These are phyloP conservation scores for Cercospora zeina DNA, from an alignment of 2,329 filamentous ascomycete genomes.

Conservation along the genomic window DNA sequence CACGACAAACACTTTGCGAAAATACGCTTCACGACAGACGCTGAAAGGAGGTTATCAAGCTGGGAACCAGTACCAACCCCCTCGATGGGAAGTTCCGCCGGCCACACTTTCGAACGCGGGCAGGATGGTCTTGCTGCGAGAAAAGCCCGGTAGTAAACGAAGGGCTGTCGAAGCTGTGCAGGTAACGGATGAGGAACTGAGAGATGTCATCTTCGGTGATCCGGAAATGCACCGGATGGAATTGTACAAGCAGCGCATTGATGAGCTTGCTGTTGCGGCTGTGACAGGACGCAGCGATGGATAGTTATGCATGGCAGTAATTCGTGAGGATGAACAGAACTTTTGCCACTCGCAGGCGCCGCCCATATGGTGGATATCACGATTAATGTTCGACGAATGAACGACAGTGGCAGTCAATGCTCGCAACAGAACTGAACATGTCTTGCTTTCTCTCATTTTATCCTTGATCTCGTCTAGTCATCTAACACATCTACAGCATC, in stretches of 20 bases:
- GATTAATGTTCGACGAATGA: conserved; percentile 1
- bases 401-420: background rate
- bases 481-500: conserved; percentile 4
- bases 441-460: background rate
- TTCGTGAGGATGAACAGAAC: background rate
- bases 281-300: conserved; percentile 52
- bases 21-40: conserved; percentile 20
- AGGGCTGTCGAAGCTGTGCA: conserved; percentile 66
- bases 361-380: background rate
- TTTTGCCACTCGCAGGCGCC: background rate
- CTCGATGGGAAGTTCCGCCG: conserved; percentile 64
- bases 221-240: conserved; percentile 78
- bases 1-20: conserved; percentile 15
- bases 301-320: conserved; percentile 5
- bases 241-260: conserved; percentile 70
- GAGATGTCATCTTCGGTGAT: conserved; percentile 76
- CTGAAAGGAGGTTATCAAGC: conserved; percentile 12
- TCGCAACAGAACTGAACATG: background rate
- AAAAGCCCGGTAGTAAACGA: conserved; percentile 44
- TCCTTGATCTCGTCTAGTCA: conserved; percentile 6
- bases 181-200: conserved; percentile 66
- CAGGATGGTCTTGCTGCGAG: conserved; percentile 64
- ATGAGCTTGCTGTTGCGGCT: conserved; percentile 68
- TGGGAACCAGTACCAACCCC: conserved; percentile 22
- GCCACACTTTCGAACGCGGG: conserved; percentile 70